Percentiles rank a stretch among this genome's conserved stretches.
Conservation (phyloP, 164 flowering plant species). For the Brasenia schreberi region DNA sequence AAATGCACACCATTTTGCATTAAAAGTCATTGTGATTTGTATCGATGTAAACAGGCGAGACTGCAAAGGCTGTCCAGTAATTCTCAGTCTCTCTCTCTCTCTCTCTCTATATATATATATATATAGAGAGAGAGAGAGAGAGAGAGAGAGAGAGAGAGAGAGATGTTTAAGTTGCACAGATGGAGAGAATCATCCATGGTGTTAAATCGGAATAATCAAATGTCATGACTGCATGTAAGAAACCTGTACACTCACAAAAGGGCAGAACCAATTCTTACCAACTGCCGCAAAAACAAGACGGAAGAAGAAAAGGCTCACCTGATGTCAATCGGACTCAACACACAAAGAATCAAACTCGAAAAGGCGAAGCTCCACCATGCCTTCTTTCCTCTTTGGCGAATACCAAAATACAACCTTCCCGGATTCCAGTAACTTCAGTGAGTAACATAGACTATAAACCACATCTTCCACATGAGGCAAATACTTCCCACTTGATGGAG, state of each 20-base stretch:
- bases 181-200: no score
- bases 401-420: constrained; percentile 92
- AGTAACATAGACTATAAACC: constrained; percentile 60
- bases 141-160: background rate
- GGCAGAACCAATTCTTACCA: background rate
- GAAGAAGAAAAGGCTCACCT: background rate
- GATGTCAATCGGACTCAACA: background rate
- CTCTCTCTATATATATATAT: no score
- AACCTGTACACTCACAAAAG: background rate
- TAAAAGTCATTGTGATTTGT: no score
- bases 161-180: background rate
- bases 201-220: background rate
- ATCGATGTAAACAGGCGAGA: no score
- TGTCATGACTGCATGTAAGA: background rate
- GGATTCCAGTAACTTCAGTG: constrained; percentile 40
- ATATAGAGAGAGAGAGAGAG: background rate
- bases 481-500: constrained; percentile 14
- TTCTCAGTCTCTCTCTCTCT: no score
- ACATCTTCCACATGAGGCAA: constrained; percentile 52
- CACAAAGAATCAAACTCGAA: constrained; percentile 33
- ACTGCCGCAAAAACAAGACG: background rate
- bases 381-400: constrained; percentile 90
- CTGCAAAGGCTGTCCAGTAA: no score
- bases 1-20: no score
- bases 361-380: constrained; percentile 84